These are phyloP conservation scores for Cladosporium sp. DNA, from an alignment of 2,329 filamentous ascomycete species.

Conservation along the genomic window DNA sequence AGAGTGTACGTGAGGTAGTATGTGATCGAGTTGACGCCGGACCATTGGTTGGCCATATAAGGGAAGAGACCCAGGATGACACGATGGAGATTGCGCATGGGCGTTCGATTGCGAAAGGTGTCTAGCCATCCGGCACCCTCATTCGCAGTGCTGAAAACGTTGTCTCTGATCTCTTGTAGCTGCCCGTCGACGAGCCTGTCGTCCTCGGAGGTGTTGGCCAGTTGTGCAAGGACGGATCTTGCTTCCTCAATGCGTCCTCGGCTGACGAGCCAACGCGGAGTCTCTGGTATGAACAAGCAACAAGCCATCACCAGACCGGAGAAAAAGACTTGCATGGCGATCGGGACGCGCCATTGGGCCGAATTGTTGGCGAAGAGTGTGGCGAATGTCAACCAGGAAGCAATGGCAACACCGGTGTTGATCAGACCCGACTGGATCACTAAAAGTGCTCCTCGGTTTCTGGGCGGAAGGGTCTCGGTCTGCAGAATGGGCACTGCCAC, in stretches of 20 bases:
- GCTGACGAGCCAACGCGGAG: conserved; percentile 28
- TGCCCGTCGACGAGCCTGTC: conserved; percentile 32
- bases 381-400: conserved; percentile 27
- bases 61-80: conserved; percentile 36
- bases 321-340: conserved; percentile 28
- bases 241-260: conserved; percentile 26
- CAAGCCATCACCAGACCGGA: conserved; percentile 24
- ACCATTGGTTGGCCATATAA: conserved; percentile 31
- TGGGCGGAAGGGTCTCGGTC: conserved; percentile 27
- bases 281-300: conserved; percentile 27
- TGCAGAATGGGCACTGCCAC: conserved; percentile 29
- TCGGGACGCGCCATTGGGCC: conserved; percentile 28
- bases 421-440: conserved; percentile 27
- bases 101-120: not conserved
- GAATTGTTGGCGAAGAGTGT: conserved; percentile 23
- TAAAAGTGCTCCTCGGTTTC: conserved; percentile 26
- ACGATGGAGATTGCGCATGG: conserved; percentile 7
- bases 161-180: conserved; percentile 34
- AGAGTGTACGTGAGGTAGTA: conserved; percentile 30
- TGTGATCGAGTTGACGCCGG: conserved; percentile 24
- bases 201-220: conserved; percentile 30
- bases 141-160: conserved; percentile 33
- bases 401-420: conserved; percentile 27
- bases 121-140: conserved; percentile 20
- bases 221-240: conserved; percentile 25